Evolutionary conservation across 2,329 filamentous ascomycete genomes (phyloP), one percentile per base, ranked within the genome.

Genomic region (Penicillium frequentans): DNA sequence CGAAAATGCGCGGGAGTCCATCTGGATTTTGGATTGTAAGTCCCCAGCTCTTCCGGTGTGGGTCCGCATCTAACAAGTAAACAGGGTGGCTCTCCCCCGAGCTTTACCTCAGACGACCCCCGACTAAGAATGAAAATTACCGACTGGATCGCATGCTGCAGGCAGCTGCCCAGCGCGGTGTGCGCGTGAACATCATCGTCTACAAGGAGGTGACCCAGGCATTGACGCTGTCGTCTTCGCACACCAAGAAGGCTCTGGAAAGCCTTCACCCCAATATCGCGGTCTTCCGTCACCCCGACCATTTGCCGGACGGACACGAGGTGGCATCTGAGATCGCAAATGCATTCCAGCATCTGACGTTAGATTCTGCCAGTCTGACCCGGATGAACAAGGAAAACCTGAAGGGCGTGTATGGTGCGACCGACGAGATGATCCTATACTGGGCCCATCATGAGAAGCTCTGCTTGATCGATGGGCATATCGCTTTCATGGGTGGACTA

Each of bases 371-470:
- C 4, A 82, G 79, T 35, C 74, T 83, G 1, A 82, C 86, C 19
- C 88, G 87, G 65, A 79, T 92, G 44, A 89, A 90, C 0, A 81
- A 82, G 24, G 90, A 95, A 67, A 84, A 89, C 1, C 70, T 96
- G 49, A 90, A 91, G 70, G 85, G 87, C 1, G 75, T 96, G 1
- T 96, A 96, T 68, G 93, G 93, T 53, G 88, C 90, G 49, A 86
- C 86, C 33, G 90, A 92, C 31, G 91, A 90, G 64, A 85, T 92
- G 1, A 89, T 96, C 11, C 77, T 96, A 1, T 96, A 91, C 75
- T 96, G 92, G 92, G 91, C 91, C 3, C 92, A 96, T 67, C 92
- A 96, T 66, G 92, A 97, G 76, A 97, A 97, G 75, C 83, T 96
- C 1, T 91, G 90, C 64, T 71, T 96, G 2, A 78, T 97, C 16